phyloP scores from a whole-genome alignment of 225 moss, liverwort and hornwort species.

The Antitrichia curtipendula region DNA sequence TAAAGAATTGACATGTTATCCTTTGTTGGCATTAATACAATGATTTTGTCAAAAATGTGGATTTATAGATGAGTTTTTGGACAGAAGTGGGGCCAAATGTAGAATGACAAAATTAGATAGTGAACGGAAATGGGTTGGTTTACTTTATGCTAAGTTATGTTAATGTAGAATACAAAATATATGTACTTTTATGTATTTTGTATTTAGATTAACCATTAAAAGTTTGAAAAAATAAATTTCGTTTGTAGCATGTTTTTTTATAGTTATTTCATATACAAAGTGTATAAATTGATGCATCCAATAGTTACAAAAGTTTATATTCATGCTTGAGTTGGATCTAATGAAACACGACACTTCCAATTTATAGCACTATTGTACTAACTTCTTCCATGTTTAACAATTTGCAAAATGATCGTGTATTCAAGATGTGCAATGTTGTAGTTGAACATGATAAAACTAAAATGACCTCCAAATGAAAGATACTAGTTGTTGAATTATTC shows the following conservation, averaged over 20 bases:
- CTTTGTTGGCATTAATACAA: too few species aligned
- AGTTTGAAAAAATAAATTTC: rapidly evolving
- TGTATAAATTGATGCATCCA: not conserved
- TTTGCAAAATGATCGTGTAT: not conserved
- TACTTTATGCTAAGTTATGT: not conserved
- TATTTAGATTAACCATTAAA: not conserved
- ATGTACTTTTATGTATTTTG: not conserved
- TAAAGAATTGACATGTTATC: too few species aligned
- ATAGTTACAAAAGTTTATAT: not conserved
- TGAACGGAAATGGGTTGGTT: too few species aligned
- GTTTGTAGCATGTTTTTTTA: rapidly evolving
- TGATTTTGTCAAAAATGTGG: too few species aligned
- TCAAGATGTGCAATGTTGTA: rapidly evolving
- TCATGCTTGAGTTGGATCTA: too few species aligned
- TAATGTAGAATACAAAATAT: not conserved
- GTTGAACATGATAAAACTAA: not conserved
- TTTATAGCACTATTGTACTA: too few species aligned
- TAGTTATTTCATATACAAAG: not conserved
- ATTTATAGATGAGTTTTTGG: too few species aligned
- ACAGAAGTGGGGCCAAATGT: too few species aligned
- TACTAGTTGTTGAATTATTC: not conserved
- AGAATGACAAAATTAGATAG: too few species aligned
- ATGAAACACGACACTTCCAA: too few species aligned
- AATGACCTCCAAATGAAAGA: not conserved
- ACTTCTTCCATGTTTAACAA: not conserved